Percentiles rank a stretch among this genome's conserved stretches.
phyloP scores from a whole-genome alignment of 2,329 filamentous ascomycete species.

The Colletotrichum higginsianum region DNA sequence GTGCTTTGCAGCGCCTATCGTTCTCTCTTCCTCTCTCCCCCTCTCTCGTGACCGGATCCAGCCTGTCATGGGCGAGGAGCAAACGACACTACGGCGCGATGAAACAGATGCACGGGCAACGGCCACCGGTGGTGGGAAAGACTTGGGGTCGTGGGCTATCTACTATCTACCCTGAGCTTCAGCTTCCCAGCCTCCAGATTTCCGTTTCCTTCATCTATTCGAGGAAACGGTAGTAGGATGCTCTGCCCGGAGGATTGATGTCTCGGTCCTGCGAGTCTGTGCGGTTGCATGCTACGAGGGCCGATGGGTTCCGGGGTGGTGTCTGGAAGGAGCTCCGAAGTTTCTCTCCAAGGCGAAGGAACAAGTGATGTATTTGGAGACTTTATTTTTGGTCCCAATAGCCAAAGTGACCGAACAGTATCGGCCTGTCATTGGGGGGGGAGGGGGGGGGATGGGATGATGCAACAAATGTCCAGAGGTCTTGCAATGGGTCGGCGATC shows the following conservation, averaged over 20 bases:
- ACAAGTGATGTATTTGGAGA: slow-evolving; percentile 8
- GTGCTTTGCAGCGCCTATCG: background rate
- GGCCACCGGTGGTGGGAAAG: slow-evolving; percentile 7
- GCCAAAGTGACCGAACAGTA: background rate
- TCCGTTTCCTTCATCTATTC: slow-evolving; percentile 13
- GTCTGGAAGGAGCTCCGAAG: slow-evolving; percentile 8
- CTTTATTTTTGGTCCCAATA: slow-evolving; percentile 5
- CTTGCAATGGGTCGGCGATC: slow-evolving; percentile 24
- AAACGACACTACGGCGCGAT: slow-evolving; percentile 25
- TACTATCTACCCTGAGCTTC: slow-evolving; percentile 15
- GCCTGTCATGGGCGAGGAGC: slow-evolving; percentile 28
- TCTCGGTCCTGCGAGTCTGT: slow-evolving; percentile 34
- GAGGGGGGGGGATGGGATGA: background rate
- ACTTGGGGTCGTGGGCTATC: background rate
- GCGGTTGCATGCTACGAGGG: slow-evolving; percentile 30
- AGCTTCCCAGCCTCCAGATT: slow-evolving; percentile 6
- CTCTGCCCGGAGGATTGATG: slow-evolving; percentile 5
- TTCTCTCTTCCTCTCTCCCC: background rate
- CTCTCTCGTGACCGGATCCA: slow-evolving; percentile 5
- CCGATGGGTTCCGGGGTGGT: slow-evolving; percentile 20
- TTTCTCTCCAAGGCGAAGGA: slow-evolving; percentile 17
- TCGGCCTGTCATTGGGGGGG: background rate
- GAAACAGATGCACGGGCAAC: slow-evolving; percentile 38
- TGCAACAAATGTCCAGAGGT: slow-evolving; percentile 12
- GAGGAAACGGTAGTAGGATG: slow-evolving; percentile 20